Evolutionary conservation across 345 rosid species (phyloP).

Genomic region (Eutrema japonicum): DNA sequence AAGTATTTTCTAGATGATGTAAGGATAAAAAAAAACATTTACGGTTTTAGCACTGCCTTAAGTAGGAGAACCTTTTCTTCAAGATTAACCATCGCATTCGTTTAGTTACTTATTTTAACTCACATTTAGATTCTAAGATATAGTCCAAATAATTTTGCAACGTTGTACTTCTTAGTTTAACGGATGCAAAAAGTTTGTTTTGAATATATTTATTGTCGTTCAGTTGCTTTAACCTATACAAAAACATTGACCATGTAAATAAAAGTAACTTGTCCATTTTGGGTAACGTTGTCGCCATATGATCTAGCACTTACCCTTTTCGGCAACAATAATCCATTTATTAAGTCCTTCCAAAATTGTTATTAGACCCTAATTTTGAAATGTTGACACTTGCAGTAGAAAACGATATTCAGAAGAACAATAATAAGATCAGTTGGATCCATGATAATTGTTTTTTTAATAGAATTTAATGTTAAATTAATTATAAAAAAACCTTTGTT

Average conservation of each 20-base stretch:
- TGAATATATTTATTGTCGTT: neutral
- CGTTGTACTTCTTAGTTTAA: neutral
- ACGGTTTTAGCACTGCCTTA: too few relatives aligned
- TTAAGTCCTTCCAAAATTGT: neutral
- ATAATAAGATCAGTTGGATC: neutral
- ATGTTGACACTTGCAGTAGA: constrained; percentile 3
- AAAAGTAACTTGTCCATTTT: constrained; percentile 4
- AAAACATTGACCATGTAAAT: neutral
- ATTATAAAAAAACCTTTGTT: too few relatives aligned
- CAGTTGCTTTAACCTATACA: neutral
- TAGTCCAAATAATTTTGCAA: neutral
- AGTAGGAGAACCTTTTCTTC: too few relatives aligned
- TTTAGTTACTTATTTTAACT: too few relatives aligned
- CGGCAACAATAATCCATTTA: constrained; percentile 6
- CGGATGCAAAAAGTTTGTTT: neutral
- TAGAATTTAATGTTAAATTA: too few relatives aligned
- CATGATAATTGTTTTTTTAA: neutral
- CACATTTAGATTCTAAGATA: too few relatives aligned
- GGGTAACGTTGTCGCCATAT: constrained; percentile 2
- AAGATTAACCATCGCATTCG: too few relatives aligned
- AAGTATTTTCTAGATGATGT: too few relatives aligned
- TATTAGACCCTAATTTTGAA: neutral
- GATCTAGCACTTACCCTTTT: constrained; percentile 25
- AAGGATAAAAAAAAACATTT: too few relatives aligned
- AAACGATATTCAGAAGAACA: constrained; percentile 11